These are phyloP conservation scores for Annulohypoxylon bovei DNA, from an alignment of 495 filamentous ascomycete genomes.

Conservation along the genomic window DNA sequence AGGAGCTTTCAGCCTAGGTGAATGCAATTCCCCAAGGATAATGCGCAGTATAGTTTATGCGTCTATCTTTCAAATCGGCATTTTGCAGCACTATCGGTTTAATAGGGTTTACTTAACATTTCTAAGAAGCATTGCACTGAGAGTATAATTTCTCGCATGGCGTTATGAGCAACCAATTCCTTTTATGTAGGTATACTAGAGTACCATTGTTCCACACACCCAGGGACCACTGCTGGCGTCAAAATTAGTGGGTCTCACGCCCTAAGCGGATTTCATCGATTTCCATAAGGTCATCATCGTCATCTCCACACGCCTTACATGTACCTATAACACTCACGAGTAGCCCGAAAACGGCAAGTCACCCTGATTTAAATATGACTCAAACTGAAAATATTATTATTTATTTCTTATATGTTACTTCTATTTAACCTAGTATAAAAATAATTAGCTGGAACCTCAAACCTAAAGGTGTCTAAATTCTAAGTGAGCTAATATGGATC, in stretches of 20 bases:
- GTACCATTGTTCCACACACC: background rate
- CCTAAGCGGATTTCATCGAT: slow-evolving; percentile 10
- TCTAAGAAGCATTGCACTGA: background rate
- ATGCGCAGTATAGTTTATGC: no score
- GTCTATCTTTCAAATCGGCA: background rate
- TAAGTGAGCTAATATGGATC: slow-evolving; percentile 42
- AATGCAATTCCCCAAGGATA: background rate
- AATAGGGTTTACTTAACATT: background rate
- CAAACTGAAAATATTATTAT: background rate
- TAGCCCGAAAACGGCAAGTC: slow-evolving; percentile 22
- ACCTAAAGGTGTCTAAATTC: background rate
- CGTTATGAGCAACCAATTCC: background rate
- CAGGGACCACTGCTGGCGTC: background rate
- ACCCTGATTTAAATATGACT: slow-evolving; percentile 6
- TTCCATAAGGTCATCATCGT: background rate
- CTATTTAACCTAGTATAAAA: background rate
- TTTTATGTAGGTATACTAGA: background rate
- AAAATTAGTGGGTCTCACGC: slow-evolving; percentile 26
- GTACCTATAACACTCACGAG: slow-evolving; percentile 13
- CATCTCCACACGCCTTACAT: slow-evolving; percentile 16
- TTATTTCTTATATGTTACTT: background rate
- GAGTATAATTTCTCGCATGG: background rate
- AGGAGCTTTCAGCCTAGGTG: background rate
- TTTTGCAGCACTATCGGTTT: no score
- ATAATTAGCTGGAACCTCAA: background rate